Evolutionary conservation across 305 asterid genomes (phyloP).

Genomic region (Solanum aculeatissimum): DNA sequence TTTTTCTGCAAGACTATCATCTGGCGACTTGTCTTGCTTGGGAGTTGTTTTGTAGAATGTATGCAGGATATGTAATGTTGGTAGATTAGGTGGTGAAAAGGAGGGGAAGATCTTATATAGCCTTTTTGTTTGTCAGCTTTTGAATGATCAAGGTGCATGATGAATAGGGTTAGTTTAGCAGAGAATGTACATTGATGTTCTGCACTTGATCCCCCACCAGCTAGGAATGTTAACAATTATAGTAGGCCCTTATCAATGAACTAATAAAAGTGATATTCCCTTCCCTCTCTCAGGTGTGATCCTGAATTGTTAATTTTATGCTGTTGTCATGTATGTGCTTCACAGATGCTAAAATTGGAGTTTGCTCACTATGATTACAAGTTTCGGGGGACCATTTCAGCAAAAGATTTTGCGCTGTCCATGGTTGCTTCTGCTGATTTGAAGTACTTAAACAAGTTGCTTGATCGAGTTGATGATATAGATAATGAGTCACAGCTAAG

Average conservation of each 20-base stretch:
- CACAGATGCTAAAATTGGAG: constrained; percentile 68
- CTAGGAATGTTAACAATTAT: background rate
- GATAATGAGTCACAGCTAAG: constrained; percentile 39
- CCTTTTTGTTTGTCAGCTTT: background rate
- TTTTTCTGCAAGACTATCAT: background rate
- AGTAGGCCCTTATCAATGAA: background rate
- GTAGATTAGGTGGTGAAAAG: background rate
- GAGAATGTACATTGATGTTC: background rate
- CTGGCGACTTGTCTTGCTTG: background rate
- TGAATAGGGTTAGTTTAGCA: background rate
- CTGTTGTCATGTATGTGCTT: background rate
- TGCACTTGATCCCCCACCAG: background rate
- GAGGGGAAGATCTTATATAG: background rate
- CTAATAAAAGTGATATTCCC: background rate
- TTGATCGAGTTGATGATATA: constrained; percentile 54
- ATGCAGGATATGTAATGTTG: background rate
- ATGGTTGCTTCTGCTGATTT: constrained; percentile 93
- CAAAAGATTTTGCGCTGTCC: constrained; percentile 89
- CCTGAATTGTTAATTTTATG: background rate
- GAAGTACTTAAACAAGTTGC: constrained; percentile 59
- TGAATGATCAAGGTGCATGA: background rate
- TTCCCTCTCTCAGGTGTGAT: background rate
- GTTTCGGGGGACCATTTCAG: constrained; percentile 67
- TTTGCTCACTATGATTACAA: constrained; percentile 81
- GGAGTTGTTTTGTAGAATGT: background rate